Percentiles rank a stretch among this genome's conserved stretches.
phyloP scores from a whole-genome alignment of 768 basidiomycete genomes.

The Podaxis sp. region DNA sequence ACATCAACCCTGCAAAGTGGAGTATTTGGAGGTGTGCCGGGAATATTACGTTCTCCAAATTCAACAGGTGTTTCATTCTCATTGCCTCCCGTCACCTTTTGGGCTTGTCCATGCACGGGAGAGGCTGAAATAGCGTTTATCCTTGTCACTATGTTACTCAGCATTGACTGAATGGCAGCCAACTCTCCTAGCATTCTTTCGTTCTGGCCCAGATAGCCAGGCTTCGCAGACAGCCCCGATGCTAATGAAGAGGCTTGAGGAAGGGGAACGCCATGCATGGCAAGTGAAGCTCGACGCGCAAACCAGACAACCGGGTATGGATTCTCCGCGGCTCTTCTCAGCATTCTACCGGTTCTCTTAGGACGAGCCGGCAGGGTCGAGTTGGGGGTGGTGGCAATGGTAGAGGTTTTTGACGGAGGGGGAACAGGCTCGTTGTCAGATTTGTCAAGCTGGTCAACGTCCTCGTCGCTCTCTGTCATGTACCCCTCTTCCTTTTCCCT shows the following conservation, averaged over 20 bases:
- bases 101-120: neutral
- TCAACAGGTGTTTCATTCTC: neutral
- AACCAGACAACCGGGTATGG: neutral
- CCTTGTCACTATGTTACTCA: neutral
- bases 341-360: neutral
- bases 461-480: neutral
- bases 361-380: neutral
- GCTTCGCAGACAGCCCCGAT: neutral
- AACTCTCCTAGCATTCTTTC: neutral
- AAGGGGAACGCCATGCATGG: neutral
- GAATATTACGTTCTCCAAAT: neutral
- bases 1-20: neutral
- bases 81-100: neutral
- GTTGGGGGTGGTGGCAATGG: neutral
- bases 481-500: neutral
- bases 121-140: neutral
- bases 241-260: neutral
- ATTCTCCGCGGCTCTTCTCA: neutral
- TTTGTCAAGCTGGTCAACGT: neutral
- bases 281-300: neutral
- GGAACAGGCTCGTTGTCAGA: neutral
- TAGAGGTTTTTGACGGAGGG: neutral
- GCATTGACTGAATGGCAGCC: neutral
- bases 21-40: neutral
- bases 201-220: neutral